Percentiles rank a stretch among this genome's conserved stretches.
These are phyloP conservation scores for Starmera caribaea DNA, from an alignment of 805 yeast genomes.

Conservation along the genomic window DNA sequence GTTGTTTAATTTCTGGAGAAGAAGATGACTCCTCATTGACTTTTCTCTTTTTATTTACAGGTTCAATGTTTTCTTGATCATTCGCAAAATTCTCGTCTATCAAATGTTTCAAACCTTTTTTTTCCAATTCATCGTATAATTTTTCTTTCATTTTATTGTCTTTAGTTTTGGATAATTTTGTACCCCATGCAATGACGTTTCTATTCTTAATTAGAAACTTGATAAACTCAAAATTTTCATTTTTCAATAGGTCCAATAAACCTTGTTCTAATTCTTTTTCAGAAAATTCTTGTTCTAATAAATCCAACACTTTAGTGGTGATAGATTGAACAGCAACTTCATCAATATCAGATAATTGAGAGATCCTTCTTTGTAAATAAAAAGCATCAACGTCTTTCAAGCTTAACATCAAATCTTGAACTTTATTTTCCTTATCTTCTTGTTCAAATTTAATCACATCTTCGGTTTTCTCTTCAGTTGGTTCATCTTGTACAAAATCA, in stretches of 20 bases:
- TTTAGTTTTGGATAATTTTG: slow-evolving; percentile 30
- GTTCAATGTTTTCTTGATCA: neutral
- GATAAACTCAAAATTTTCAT: slow-evolving; percentile 41
- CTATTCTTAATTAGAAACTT: slow-evolving; percentile 41
- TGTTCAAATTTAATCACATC: slow-evolving; percentile 13
- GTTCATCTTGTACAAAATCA: slow-evolving; percentile 17
- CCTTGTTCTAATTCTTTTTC: slow-evolving; percentile 40
- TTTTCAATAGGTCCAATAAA: slow-evolving; percentile 43
- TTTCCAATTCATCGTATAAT: slow-evolving; percentile 34
- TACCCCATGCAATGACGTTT: slow-evolving; percentile 43
- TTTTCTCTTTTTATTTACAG: slow-evolving; percentile 1
- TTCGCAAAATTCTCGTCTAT: slow-evolving; percentile 22
- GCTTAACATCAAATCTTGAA: slow-evolving; percentile 11
- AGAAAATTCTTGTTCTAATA: slow-evolving; percentile 28
- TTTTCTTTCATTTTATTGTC: slow-evolving; percentile 25
- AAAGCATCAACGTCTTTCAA: slow-evolving; percentile 34
- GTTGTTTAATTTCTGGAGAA: slow-evolving; percentile 19
- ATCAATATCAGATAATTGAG: slow-evolving; percentile 26
- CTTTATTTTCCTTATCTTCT: slow-evolving; percentile 1
- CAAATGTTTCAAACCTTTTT: slow-evolving; percentile 29
- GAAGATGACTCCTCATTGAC: slow-evolving; percentile 8
- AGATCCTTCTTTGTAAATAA: slow-evolving; percentile 46
- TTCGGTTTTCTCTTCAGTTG: slow-evolving; percentile 12
- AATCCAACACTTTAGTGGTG: slow-evolving; percentile 28
- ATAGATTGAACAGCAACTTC: slow-evolving; percentile 29